Percentiles rank a stretch among this genome's conserved stretches.
phyloP scores from a whole-genome alignment of 805 yeast genomes.

The Cyberlindnera bimundalis region DNA sequence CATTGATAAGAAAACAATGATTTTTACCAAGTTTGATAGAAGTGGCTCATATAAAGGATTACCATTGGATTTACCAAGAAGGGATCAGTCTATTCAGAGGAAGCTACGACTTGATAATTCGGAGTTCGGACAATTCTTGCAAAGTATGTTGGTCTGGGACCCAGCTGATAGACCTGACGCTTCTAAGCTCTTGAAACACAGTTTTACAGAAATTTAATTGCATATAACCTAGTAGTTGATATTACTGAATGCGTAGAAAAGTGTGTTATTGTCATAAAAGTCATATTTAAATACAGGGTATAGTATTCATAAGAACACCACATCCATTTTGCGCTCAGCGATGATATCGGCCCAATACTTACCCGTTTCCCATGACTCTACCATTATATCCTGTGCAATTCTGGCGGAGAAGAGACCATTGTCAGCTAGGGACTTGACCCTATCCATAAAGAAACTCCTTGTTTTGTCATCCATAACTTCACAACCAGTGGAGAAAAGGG shows the following conservation, averaged over 20 bases:
- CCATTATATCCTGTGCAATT: conserved; percentile 37
- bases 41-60: conserved; percentile 26
- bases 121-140: conserved; percentile 28
- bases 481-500: conserved; percentile 53
- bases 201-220: conserved; percentile 32
- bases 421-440: conserved; percentile 35
- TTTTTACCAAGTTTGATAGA: conserved; percentile 36
- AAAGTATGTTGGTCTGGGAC: conserved; percentile 37
- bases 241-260: not conserved
- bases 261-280: not conserved
- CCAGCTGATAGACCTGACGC: conserved; percentile 57
- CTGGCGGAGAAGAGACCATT: conserved; percentile 33
- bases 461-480: conserved; percentile 39
- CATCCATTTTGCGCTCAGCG: conserved; percentile 38
- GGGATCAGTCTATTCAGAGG: conserved; percentile 20
- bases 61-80: conserved; percentile 8
- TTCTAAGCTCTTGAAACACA: conserved; percentile 47
- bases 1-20: conserved; percentile 29
- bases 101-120: conserved; percentile 12
- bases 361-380: conserved; percentile 50
- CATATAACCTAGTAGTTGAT: too few species aligned
- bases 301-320: conserved; percentile 38
- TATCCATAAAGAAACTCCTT: conserved; percentile 33
- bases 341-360: conserved; percentile 52
- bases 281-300: not conserved